Conservation (phyloP, 768 basidiomycete species). For the Strobilomyces echinocephalus region DNA sequence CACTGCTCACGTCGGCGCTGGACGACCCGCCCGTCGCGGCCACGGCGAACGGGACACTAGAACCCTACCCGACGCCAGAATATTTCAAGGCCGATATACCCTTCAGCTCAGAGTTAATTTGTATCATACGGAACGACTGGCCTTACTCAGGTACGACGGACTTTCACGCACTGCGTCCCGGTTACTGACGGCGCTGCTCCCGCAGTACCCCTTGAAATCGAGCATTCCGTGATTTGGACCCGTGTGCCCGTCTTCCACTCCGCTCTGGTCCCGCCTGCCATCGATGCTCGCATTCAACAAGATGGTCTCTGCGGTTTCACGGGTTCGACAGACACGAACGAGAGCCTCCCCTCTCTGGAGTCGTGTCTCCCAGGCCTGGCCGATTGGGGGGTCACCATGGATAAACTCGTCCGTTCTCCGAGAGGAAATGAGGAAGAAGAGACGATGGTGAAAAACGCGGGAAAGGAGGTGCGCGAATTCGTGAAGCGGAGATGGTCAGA, state of each 20-base stretch:
- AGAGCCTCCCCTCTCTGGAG: conserved; percentile 55
- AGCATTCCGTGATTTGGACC: conserved; percentile 77
- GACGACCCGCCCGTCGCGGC: conserved; percentile 30
- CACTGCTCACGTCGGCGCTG: conserved; percentile 54
- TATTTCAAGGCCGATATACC: conserved; percentile 69
- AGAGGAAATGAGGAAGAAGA: conserved; percentile 52
- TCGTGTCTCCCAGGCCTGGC: conserved; percentile 56
- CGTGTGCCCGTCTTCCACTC: conserved; percentile 66
- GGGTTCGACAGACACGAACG: conserved; percentile 49
- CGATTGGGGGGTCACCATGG: conserved; percentile 67
- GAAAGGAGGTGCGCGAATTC: conserved; percentile 57
- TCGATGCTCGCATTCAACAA: conserved; percentile 57
- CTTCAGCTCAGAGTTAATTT: conserved; percentile 43
- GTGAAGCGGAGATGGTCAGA: conserved; percentile 66
- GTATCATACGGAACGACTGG: conserved; percentile 82
- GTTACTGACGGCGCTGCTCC: neutral
- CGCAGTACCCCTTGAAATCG: conserved; percentile 63
- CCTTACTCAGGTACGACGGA: conserved; percentile 67
- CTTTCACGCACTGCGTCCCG: neutral
- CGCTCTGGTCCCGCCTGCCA: conserved; percentile 44
- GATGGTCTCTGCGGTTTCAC: conserved; percentile 86
- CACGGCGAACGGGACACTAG: neutral
- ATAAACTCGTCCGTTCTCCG: conserved; percentile 51
- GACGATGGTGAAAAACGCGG: conserved; percentile 44
- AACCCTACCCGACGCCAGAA: conserved; percentile 28